Conservation (phyloP, 441 rosid genomes). For the Flueggea neowawraea region DNA sequence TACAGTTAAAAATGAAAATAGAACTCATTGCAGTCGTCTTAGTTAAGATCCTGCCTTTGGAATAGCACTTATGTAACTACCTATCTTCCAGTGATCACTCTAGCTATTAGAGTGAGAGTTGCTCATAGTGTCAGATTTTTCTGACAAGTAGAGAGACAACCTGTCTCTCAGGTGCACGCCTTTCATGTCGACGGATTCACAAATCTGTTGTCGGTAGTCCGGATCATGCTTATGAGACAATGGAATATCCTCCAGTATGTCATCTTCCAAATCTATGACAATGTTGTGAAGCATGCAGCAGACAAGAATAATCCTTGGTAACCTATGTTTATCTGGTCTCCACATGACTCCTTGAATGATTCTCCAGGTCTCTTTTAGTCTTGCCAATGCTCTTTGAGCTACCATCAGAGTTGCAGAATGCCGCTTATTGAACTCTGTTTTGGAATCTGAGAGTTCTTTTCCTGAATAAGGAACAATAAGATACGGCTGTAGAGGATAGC, state of each 20-base stretch:
- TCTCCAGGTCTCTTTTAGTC: slow-evolving; percentile 60
- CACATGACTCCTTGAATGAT: slow-evolving; percentile 69
- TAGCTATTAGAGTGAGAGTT: neutral
- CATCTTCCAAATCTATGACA: slow-evolving; percentile 49
- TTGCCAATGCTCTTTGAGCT: slow-evolving; percentile 50
- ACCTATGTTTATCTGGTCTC: slow-evolving; percentile 64
- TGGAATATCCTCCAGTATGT: slow-evolving; percentile 26
- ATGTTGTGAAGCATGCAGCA: slow-evolving; percentile 80
- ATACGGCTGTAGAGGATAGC: slow-evolving; percentile 59
- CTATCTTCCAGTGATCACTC: neutral
- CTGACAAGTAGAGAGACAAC: slow-evolving; percentile 40
- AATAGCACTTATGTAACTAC: neutral
- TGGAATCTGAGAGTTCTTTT: slow-evolving; percentile 37
- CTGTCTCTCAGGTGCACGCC: slow-evolving; percentile 46
- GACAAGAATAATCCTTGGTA: slow-evolving; percentile 64
- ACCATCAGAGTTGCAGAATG: slow-evolving; percentile 39
- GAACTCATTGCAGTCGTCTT: neutral
- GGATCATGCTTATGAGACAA: slow-evolving; percentile 36
- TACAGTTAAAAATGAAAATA: neutral
- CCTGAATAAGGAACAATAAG: slow-evolving; percentile 50
- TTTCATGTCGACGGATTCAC: slow-evolving; percentile 32
- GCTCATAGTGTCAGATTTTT: slow-evolving; percentile 26
- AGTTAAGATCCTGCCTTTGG: neutral
- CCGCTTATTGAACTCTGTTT: slow-evolving; percentile 41
- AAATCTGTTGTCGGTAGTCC: slow-evolving; percentile 37